A percentile compares a stretch with the other conserved stretches of the same genome.
These are phyloP conservation scores for Lophium mytilinum DNA, from an alignment of 495 filamentous ascomycete genomes.

Conservation along the genomic window DNA sequence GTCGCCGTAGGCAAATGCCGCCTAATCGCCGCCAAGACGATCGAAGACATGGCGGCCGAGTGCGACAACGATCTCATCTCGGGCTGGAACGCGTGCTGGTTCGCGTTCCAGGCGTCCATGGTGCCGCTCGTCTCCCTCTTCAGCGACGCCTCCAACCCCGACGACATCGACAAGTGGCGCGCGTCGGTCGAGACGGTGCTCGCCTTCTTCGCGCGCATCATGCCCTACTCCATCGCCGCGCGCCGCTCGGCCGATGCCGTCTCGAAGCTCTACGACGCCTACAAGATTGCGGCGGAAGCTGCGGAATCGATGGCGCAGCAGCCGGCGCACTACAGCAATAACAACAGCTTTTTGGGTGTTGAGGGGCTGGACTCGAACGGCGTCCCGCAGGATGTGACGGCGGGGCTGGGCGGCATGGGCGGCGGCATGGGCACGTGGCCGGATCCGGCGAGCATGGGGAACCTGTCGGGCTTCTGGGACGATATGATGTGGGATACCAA, in stretches of 20 bases:
- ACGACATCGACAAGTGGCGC: conserved; percentile 29
- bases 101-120: conserved; percentile 71
- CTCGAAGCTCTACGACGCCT: conserved; percentile 59
- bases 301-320: neutral
- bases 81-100: conserved; percentile 79
- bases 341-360: neutral
- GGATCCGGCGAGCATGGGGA: conserved; percentile 8
- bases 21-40: conserved; percentile 58
- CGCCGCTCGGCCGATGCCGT: conserved; percentile 62
- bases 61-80: conserved; percentile 66
- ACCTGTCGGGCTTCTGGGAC: conserved; percentile 29
- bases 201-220: conserved; percentile 58
- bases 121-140: conserved; percentile 65
- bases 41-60: conserved; percentile 60
- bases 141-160: conserved; percentile 24
- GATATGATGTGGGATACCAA: conserved; percentile 34
- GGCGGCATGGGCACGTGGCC: conserved; percentile 4
- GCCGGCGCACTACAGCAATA: neutral
- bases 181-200: conserved; percentile 60
- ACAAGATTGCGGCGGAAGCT: conserved; percentile 19
- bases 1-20: conserved; percentile 61
- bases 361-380: conserved; percentile 11
- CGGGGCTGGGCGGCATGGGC: conserved; percentile 1
- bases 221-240: conserved; percentile 62
- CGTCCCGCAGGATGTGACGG: conserved; percentile 9